phyloP scores from a whole-genome alignment of 306 rosid species.

The Begonia loranthoides region DNA sequence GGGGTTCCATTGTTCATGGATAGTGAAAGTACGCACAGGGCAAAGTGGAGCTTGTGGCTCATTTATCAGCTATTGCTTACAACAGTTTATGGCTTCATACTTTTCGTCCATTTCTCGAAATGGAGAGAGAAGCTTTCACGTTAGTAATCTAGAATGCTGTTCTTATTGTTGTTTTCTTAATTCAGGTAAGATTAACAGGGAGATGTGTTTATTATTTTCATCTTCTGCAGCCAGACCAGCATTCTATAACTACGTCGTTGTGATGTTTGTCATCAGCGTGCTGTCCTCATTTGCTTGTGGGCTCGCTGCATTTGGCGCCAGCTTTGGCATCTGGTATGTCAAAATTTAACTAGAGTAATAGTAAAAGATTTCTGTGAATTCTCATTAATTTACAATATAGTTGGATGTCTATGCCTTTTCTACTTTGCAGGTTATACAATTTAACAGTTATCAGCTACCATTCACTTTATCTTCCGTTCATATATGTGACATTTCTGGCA shows the following conservation, averaged over 20 bases:
- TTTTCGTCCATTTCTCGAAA: constrained; percentile 58
- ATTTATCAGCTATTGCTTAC: constrained; percentile 41
- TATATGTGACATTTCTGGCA: constrained; percentile 49
- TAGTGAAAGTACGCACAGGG: constrained; percentile 19
- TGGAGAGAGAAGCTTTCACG: constrained; percentile 74
- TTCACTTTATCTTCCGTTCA: constrained; percentile 56
- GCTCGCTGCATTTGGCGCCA: constrained; percentile 31
- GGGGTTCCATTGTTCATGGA: constrained; percentile 46
- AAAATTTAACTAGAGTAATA: constrained; percentile 1
- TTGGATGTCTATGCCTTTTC: constrained; percentile 1
- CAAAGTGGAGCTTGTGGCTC: constrained; percentile 61
- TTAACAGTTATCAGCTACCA: constrained; percentile 50
- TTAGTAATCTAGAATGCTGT: constrained; percentile 20
- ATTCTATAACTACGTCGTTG: constrained; percentile 40
- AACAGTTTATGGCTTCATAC: constrained; percentile 58
- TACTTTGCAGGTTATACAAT: constrained; percentile 46
- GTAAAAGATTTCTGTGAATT: not conserved
- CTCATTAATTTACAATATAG: not conserved
- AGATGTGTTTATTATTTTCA: constrained; percentile 10
- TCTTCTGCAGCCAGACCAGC: constrained; percentile 58
- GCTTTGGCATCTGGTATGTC: constrained; percentile 56
- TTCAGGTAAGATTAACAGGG: constrained; percentile 3
- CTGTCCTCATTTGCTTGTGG: constrained; percentile 40
- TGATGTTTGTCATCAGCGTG: constrained; percentile 43
- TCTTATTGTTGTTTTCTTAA: not conserved